Evolutionary conservation across 371 early-diverging fungal species (phyloP).

Genomic region (Circinella umbellata): DNA sequence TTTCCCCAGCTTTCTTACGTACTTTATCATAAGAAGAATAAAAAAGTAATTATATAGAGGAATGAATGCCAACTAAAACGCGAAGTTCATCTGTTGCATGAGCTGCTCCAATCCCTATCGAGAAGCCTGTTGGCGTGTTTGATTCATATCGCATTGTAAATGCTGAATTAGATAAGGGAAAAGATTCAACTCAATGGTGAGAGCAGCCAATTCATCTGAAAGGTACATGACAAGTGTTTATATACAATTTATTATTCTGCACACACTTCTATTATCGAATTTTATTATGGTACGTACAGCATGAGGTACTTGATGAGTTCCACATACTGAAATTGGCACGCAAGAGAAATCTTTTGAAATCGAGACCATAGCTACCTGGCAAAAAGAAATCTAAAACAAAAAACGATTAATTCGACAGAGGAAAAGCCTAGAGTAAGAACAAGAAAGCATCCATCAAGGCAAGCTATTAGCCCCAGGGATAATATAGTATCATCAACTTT

Average conservation of each 20-base stretch:
- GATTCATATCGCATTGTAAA: conserved; percentile 4
- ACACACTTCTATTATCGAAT: neutral
- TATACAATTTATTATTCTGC: conserved; percentile 4
- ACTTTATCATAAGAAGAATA: neutral
- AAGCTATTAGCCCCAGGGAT: neutral
- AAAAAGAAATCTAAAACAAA: neutral
- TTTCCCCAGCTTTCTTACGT: no score
- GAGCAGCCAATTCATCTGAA: neutral
- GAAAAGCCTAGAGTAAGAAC: conserved; percentile 1
- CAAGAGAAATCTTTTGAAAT: neutral
- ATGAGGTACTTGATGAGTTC: conserved; percentile 3
- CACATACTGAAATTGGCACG: neutral
- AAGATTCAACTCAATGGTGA: neutral
- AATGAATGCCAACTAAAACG: neutral
- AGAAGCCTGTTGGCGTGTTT: neutral
- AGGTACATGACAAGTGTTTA: neutral
- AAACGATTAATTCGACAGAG: neutral
- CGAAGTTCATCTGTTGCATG: neutral
- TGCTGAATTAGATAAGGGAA: conserved; percentile 1
- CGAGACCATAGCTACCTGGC: neutral
- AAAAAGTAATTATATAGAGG: neutral
- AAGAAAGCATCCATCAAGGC: neutral
- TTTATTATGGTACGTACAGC: neutral
- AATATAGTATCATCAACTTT: neutral
- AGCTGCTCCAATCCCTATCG: neutral